Percentiles rank a stretch among this genome's conserved stretches.
These are phyloP conservation scores for Ulota crispa DNA, from an alignment of 225 moss, liverwort and hornwort species.

Conservation along the genomic window DNA sequence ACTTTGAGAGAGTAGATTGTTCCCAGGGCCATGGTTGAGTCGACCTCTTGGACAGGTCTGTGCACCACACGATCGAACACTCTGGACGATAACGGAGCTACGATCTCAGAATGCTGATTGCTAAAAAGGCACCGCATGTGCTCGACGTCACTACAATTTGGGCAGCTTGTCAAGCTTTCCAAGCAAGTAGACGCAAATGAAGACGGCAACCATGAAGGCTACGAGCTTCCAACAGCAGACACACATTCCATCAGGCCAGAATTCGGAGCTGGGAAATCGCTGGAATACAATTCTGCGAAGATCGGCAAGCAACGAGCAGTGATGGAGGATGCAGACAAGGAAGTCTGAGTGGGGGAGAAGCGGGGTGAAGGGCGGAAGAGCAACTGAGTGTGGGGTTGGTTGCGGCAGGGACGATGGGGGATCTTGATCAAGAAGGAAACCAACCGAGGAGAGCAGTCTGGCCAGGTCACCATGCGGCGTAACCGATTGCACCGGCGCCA, in stretches of 20 bases:
- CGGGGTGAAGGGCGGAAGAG: neutral
- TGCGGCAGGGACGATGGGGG: neutral
- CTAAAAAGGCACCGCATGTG: neutral
- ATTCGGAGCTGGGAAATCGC: neutral
- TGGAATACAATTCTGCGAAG: neutral
- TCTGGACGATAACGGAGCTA: neutral
- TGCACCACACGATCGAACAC: neutral
- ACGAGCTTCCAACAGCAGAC: slow-evolving; percentile 39
- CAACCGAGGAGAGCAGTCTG: neutral
- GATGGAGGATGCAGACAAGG: neutral
- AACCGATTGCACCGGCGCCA: slow-evolving; percentile 25
- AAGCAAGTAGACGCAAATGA: slow-evolving; percentile 40
- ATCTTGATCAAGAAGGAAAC: slow-evolving; percentile 37
- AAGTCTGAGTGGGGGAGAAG: no score
- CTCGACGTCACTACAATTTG: slow-evolving; percentile 11
- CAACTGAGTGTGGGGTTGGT: neutral
- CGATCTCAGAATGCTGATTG: neutral
- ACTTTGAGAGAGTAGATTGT: slow-evolving; percentile 50
- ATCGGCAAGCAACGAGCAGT: neutral
- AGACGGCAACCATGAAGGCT: slow-evolving; percentile 33
- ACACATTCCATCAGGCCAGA: slow-evolving; percentile 30
- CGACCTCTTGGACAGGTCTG: neutral
- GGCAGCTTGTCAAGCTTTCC: slow-evolving; percentile 30
- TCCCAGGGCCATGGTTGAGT: slow-evolving; percentile 40
- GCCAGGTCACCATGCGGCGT: neutral